Percentiles rank a stretch among this genome's conserved stretches.
Conservation (phyloP, 495 filamentous ascomycete species). For the Xylaria nigripes region DNA sequence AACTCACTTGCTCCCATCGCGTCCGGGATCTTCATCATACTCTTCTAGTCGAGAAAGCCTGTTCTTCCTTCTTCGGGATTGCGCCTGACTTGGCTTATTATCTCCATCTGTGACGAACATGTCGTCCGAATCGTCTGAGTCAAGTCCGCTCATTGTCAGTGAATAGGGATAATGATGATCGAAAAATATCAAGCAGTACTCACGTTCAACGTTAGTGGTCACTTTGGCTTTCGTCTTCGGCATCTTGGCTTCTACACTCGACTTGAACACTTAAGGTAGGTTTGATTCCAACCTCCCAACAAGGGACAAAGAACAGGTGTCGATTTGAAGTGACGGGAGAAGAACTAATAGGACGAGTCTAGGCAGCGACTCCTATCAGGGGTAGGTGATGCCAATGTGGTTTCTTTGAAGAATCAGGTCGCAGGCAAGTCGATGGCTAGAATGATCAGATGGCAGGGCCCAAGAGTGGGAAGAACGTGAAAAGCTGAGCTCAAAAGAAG, state of each 20-base stretch:
- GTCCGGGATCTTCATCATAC: constrained; percentile 31
- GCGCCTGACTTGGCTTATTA: too few species aligned
- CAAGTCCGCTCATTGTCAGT: not conserved
- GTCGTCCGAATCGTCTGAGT: constrained; percentile 8
- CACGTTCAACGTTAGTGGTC: not conserved
- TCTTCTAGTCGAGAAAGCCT: constrained; percentile 25
- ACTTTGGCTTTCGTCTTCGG: not conserved
- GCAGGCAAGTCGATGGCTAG: not conserved
- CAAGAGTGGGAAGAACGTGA: not conserved
- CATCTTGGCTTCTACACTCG: not conserved
- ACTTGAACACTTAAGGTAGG: not conserved
- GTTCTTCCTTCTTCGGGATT: constrained; percentile 11
- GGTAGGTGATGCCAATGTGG: too few species aligned
- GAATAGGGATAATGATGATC: not conserved
- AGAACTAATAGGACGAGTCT: not conserved
- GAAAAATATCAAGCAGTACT: not conserved
- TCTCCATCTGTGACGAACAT: constrained; percentile 1
- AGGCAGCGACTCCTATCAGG: too few species aligned
- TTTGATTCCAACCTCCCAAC: too few species aligned
- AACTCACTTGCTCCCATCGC: constrained; percentile 27
- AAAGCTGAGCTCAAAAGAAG: not conserved
- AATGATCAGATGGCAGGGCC: not conserved
- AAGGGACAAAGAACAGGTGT: not conserved
- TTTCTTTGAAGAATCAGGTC: too few species aligned
- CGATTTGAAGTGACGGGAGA: not conserved